Evolutionary conservation across 2,329 filamentous ascomycete genomes (phyloP).

Genomic region (Colletotrichum costaricense): DNA sequence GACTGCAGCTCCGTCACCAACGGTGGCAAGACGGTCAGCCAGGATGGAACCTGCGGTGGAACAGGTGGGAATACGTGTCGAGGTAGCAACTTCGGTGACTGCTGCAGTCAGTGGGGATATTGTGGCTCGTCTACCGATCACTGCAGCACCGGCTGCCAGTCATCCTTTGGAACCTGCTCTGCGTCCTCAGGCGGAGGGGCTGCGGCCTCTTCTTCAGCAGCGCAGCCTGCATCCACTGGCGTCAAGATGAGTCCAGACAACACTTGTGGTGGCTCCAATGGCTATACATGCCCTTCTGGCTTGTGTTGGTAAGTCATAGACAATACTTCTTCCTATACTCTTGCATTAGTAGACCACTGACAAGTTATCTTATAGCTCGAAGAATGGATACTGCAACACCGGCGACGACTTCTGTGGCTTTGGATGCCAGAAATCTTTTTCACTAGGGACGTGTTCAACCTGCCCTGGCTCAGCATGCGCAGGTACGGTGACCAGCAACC

Average conservation of each 20-base stretch:
- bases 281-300: constrained; percentile 48
- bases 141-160: constrained; percentile 33
- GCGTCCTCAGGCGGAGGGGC: constrained; percentile 3
- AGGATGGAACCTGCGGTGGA: constrained; percentile 25
- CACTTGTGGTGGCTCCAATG: constrained; percentile 52
- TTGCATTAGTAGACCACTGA: neutral
- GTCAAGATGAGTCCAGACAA: constrained; percentile 43
- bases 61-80: constrained; percentile 21
- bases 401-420: constrained; percentile 36
- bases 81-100: constrained; percentile 26
- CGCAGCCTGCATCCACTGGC: constrained; percentile 12
- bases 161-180: constrained; percentile 24
- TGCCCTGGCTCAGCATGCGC: constrained; percentile 17
- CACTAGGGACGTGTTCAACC: constrained; percentile 1
- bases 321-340: constrained; percentile 15
- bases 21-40: constrained; percentile 15
- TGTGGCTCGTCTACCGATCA: constrained; percentile 36
- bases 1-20: constrained; percentile 33
- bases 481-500: constrained; percentile 14
- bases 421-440: constrained; percentile 29
- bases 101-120: constrained; percentile 38
- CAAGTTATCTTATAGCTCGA: neutral
- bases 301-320: constrained; percentile 32
- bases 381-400: constrained; percentile 35
- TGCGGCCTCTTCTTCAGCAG: constrained; percentile 8